Conservation (phyloP, 805 yeast species). For the Wickerhamomyces sydowiorum region DNA sequence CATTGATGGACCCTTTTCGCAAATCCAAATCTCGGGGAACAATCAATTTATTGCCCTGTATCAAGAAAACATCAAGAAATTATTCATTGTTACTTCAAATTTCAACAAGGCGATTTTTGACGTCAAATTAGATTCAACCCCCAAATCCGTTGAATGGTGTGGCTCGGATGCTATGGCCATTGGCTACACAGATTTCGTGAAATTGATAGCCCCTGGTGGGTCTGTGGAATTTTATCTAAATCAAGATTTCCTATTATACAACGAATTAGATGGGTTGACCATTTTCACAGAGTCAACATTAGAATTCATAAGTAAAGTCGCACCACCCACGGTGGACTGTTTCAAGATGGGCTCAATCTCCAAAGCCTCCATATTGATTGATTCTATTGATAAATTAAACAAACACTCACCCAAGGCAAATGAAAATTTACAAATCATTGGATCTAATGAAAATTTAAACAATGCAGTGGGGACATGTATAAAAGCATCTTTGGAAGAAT, state of each 20-base stretch:
- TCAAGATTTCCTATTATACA: conserved; percentile 35
- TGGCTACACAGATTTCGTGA: conserved; percentile 55
- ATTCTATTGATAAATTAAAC: conserved; percentile 64
- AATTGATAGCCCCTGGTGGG: conserved; percentile 67
- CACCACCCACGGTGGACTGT: conserved; percentile 47
- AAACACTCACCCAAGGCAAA: conserved; percentile 75
- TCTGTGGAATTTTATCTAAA: conserved; percentile 45
- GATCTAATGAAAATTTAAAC: conserved; percentile 36
- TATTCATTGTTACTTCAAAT: conserved; percentile 45
- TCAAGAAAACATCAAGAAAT: conserved; percentile 31
- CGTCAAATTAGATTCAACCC: conserved; percentile 22
- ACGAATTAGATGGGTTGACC: conserved; percentile 67
- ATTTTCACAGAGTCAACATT: conserved; percentile 49
- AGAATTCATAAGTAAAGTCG: conserved; percentile 62
- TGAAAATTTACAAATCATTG: conserved; percentile 57
- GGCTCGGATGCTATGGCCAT: conserved; percentile 75
- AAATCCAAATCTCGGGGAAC: conserved; percentile 45
- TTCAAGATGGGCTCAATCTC: conserved; percentile 81
- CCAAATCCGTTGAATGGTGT: conserved; percentile 68
- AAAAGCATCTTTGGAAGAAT: conserved; percentile 70
- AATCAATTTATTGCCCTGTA: conserved; percentile 49
- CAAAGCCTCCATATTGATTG: conserved; percentile 77
- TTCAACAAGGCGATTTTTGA: conserved; percentile 20
- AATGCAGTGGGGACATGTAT: conserved; percentile 70
- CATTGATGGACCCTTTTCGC: conserved; percentile 42